phyloP scores from a whole-genome alignment of 2,329 filamentous ascomycete genomes.

The Sporothrix inflata region DNA sequence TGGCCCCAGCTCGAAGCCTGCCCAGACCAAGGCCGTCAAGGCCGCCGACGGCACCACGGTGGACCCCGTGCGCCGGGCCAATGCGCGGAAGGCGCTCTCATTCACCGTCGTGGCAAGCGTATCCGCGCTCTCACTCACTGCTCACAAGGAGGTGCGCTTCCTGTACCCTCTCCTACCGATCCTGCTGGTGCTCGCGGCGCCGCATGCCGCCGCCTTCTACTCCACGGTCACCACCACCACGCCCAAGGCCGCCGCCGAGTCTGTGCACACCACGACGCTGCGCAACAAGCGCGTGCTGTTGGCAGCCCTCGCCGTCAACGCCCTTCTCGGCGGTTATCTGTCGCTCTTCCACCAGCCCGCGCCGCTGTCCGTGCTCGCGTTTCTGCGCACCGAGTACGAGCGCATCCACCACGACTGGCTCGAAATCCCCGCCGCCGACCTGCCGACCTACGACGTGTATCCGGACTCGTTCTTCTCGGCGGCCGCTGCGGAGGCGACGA shows the following conservation, averaged over 20 bases:
- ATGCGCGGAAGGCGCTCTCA: slow-evolving; percentile 59
- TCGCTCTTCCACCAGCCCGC: slow-evolving; percentile 80
- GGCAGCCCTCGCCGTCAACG: slow-evolving; percentile 65
- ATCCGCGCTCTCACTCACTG: slow-evolving; percentile 70
- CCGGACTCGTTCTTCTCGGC: slow-evolving; percentile 35
- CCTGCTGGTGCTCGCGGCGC: slow-evolving; percentile 79
- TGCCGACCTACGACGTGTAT: slow-evolving; percentile 41
- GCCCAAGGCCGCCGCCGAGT: slow-evolving; percentile 34
- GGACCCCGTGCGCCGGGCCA: slow-evolving; percentile 43
- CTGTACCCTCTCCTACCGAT: slow-evolving; percentile 88
- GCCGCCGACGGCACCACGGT: slow-evolving; percentile 41
- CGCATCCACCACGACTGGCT: slow-evolving; percentile 52
- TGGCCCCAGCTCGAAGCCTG: slow-evolving; percentile 32
- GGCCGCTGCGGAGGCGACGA: slow-evolving; percentile 22
- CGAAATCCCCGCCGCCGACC: slow-evolving; percentile 36
- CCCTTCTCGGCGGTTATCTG: slow-evolving; percentile 73
- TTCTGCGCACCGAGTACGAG: slow-evolving; percentile 76
- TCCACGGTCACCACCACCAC: slow-evolving; percentile 39
- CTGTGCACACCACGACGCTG: slow-evolving; percentile 38
- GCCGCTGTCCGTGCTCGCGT: slow-evolving; percentile 72
- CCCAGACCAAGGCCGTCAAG: not conserved
- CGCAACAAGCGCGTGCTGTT: slow-evolving; percentile 62
- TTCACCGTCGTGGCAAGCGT: slow-evolving; percentile 64
- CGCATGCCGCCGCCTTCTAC: slow-evolving; percentile 68
- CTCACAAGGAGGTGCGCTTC: slow-evolving; percentile 97